Percentiles rank a stretch among this genome's conserved stretches.
These are phyloP conservation scores for Ganoderma leucocontextum DNA, from an alignment of 1,284 basidiomycete genomes.

Conservation along the genomic window DNA sequence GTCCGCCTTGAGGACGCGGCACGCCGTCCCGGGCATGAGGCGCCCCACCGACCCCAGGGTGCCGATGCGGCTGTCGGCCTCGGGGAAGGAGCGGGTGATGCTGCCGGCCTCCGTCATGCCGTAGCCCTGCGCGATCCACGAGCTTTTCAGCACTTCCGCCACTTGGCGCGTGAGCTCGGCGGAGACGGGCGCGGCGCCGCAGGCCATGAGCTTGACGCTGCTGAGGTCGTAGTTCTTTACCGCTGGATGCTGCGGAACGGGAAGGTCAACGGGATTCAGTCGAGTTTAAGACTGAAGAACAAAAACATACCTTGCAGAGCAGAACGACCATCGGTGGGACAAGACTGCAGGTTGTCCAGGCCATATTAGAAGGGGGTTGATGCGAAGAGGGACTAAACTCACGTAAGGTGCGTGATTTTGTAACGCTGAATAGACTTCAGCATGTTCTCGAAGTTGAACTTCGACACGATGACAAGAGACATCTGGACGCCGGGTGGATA, in stretches of 20 bases:
- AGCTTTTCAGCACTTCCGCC: slow-evolving; percentile 61
- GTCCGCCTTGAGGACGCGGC: slow-evolving; percentile 50
- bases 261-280: not conserved
- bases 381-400: slow-evolving; percentile 28
- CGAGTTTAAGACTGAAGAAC: slow-evolving; percentile 12
- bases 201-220: slow-evolving; percentile 64
- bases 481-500: slow-evolving; percentile 28
- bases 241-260: slow-evolving; percentile 61
- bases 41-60: slow-evolving; percentile 49
- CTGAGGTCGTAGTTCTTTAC: slow-evolving; percentile 75
- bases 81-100: slow-evolving; percentile 51
- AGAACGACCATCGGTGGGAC: slow-evolving; percentile 69
- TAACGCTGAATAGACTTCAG: slow-evolving; percentile 72
- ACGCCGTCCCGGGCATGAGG: slow-evolving; percentile 47
- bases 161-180: slow-evolving; percentile 67
- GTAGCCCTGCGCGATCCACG: slow-evolving; percentile 69
- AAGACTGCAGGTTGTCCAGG: slow-evolving; percentile 47
- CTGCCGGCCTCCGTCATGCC: slow-evolving; percentile 56
- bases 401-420: slow-evolving; percentile 70
- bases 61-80: slow-evolving; percentile 36
- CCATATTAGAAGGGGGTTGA: slow-evolving; percentile 7
- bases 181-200: slow-evolving; percentile 79
- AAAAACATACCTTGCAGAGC: slow-evolving; percentile 57
- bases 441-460: slow-evolving; percentile 73
- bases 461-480: slow-evolving; percentile 67